Percentiles rank a stretch among this genome's conserved stretches.
Evolutionary conservation across 495 filamentous ascomycete genomes (phyloP).

Genomic region (Eremomyces bilateralis): DNA sequence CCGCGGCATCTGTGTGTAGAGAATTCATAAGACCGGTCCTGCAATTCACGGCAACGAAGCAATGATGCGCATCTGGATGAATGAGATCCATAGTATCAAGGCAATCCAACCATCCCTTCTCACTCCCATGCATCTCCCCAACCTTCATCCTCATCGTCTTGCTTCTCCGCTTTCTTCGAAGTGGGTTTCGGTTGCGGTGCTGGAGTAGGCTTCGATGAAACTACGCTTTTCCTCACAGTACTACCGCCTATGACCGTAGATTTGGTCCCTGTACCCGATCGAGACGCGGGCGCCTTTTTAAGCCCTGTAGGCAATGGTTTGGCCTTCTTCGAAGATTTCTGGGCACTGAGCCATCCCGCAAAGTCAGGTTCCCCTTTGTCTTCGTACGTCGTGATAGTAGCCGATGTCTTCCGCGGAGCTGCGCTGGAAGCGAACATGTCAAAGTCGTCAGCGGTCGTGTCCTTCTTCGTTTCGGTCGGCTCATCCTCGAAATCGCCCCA

Average conservation of each 20-base stretch:
- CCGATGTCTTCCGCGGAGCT: conserved; percentile 13
- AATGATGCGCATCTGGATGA: no score
- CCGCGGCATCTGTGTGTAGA: no score
- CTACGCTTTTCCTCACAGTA: conserved; percentile 16
- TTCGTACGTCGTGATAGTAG: conserved; percentile 35
- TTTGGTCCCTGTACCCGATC: conserved; percentile 15
- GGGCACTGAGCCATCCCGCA: conserved; percentile 76
- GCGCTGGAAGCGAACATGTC: conserved; percentile 8
- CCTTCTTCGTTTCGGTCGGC: conserved; percentile 7
- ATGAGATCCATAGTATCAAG: no score
- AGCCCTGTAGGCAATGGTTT: conserved; percentile 62
- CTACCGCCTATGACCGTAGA: conserved; percentile 19
- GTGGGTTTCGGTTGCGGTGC: conserved; percentile 18
- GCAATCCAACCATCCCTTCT: no score
- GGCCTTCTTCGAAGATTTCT: conserved; percentile 43
- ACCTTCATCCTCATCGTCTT: conserved; percentile 31
- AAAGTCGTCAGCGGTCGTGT: conserved; percentile 5
- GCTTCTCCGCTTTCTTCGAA: conserved; percentile 32
- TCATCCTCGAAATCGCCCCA: conserved; percentile 21
- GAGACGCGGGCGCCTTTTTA: conserved; percentile 18
- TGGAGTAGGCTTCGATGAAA: conserved; percentile 8
- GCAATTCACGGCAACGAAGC: no score
- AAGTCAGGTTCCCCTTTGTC: conserved; percentile 82
- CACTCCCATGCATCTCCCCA: conserved; percentile 49
- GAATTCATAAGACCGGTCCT: no score